Evolutionary conservation across 2,329 filamentous ascomycete species (phyloP), one percentile per base, ranked within the genome.

Genomic region (Daldinia sp.): DNA sequence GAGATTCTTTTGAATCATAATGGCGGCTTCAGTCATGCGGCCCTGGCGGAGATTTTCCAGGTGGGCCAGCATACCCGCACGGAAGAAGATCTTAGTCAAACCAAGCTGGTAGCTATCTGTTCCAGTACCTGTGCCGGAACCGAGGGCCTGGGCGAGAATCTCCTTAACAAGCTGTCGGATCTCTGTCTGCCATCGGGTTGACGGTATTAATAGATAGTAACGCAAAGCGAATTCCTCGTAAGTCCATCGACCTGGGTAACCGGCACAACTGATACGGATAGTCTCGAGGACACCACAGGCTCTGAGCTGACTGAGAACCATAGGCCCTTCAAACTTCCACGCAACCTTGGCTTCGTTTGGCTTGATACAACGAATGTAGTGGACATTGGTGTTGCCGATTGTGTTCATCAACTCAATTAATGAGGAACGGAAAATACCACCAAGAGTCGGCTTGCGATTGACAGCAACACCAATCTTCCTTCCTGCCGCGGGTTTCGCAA

Each of bases 301-400:
- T 78, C 96, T 90, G 72, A 99, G 83, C 79, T 99, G 95, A 78
- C 93, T 97, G 64, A 99, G 85, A 70, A 99, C 95, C 95, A 99
- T 99, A 2, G 96, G 95, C 0, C 95, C 95, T 76, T 99, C 95
- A 66, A 98, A 99, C 73, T 96, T 94, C 95, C 95, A 99, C 0
- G 95, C 88, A 73, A 92, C 92, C 79, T 99, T 99, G 51, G 88
- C 92, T 79, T 99, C 95, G 76, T 99, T 99, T 29, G 95, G 95
- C 81, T 99, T 99, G 80, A 99, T 98, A 77, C 95, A 99, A 71
- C 95, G 90, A 75, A 99, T 99, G 79, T 99, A 99, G 79, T 99
- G 95, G 17, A 98, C 95, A 76, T 99, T 95, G 2, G 95, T 99
- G 70, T 92, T 94, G 78, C 96, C 97, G 79, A 99, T 99, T 4